Base-by-base conservation (phyloP, 306 rosid genomes). In the Ormosia emarginata region DNA sequence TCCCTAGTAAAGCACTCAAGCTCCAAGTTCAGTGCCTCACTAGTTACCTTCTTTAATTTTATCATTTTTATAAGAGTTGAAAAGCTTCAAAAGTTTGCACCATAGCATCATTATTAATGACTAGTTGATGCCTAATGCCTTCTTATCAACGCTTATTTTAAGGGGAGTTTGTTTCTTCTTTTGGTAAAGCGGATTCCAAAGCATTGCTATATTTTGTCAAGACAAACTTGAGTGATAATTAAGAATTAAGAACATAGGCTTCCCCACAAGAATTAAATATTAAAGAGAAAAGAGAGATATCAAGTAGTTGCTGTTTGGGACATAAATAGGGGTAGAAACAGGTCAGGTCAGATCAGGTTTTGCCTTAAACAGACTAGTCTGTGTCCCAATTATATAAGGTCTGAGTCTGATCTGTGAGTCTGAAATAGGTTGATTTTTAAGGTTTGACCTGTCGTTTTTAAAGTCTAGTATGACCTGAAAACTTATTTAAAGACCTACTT, bases 111-210 rank as follows among this genome's bases (percentile, higher is more conserved):
- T 50, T 61, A 30, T 44, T 17, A 65, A 36, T 64, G 79, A 30
- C 58, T 8, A n/a, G 75, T 71, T 71, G 77, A 62, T 13, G 14
- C 49, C 32, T 77, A 53, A 29, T 79, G 73, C 50, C 70, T 79
- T 83, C 58, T 46, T 18, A 8, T 74, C 52, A 34, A 71, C 44
- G 72, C 67, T 46, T 72, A 57, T 73, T 56, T 79, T 46, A 56
- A 66, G 73, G 61, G 30, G 41, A 33, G 46, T 50, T 70, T 49
- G 69, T 75, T 79, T 68, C 70, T 13, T 50, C 65, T 37, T 75
- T 71, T 75, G 50, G 32, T 40, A 80, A 84, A 84, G 85, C 74
- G 61, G 63, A 67, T 75, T 61, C 79, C 18, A 69, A 70, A 67
- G 64, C 58, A 69, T 66, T 65, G 62, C 62, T 9, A 73, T 40